Evolutionary conservation across 352 stramenopile genomes (phyloP).

Genomic region (Blastocystis sp.): DNA sequence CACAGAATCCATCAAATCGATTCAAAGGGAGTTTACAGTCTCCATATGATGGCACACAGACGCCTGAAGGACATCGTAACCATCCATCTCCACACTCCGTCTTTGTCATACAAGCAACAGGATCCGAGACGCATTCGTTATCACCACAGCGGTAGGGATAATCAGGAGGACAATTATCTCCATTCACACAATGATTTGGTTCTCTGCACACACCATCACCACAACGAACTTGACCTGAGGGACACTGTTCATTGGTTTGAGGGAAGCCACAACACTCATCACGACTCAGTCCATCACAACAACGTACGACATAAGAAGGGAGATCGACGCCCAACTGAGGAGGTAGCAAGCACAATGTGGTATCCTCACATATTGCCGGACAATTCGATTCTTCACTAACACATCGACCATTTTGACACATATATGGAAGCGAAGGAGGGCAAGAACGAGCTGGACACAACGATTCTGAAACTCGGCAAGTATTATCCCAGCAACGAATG

Average conservation of each 20-base stretch:
- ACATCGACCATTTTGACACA: constrained; percentile 31
- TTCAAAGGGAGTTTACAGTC: constrained; percentile 10
- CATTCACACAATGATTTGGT: constrained; percentile 14
- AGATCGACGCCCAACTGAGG: background rate
- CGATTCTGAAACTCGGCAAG: background rate
- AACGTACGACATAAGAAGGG: background rate
- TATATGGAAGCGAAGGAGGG: background rate
- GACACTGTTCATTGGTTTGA: background rate
- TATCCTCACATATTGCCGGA: background rate
- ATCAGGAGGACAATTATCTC: constrained; percentile 30
- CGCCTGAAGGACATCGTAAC: background rate
- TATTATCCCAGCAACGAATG: constrained; percentile 48
- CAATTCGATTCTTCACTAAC: background rate
- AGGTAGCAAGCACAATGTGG: background rate
- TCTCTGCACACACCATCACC: constrained; percentile 13
- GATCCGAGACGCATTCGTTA: constrained; percentile 35
- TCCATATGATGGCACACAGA: constrained; percentile 6
- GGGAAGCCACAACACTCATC: constrained; percentile 47
- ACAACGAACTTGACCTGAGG: background rate
- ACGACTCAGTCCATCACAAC: background rate
- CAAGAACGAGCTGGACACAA: constrained; percentile 7
- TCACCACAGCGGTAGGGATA: constrained; percentile 37
- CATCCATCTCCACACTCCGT: constrained; percentile 28
- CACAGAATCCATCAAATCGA: background rate
- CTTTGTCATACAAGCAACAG: background rate